Evolutionary conservation across 768 basidiomycete species (phyloP).

Genomic region (Rhodotorula toruloides): DNA sequence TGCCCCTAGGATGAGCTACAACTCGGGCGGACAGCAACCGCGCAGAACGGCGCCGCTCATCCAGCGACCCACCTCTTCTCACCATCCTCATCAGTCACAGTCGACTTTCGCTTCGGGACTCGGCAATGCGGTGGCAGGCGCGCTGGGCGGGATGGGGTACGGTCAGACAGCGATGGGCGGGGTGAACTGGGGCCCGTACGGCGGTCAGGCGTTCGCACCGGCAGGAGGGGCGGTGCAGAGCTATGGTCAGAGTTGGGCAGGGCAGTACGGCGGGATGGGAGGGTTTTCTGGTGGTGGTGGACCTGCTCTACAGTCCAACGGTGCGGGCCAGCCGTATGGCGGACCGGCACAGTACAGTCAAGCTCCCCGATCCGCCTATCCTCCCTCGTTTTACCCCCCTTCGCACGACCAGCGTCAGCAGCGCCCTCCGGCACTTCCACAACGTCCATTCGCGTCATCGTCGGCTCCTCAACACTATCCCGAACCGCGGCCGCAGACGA

Average conservation of each 20-base stretch:
- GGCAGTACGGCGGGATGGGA: too few relatives aligned
- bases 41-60: constrained; percentile 14
- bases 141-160: constrained; percentile 25
- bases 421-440: neutral
- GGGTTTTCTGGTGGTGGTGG: too few relatives aligned
- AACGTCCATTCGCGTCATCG: constrained; percentile 1
- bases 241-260: too few relatives aligned
- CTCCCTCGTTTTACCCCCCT: constrained; percentile 25
- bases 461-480: neutral
- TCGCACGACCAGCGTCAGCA: neutral
- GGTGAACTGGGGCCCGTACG: neutral
- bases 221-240: too few relatives aligned
- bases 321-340: too few relatives aligned
- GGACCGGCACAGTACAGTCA: too few relatives aligned
- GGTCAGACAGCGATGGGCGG: too few relatives aligned
- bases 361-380: too few relatives aligned
- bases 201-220: too few relatives aligned
- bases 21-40: neutral
- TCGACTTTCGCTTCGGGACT: neutral
- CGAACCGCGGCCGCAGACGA: neutral
- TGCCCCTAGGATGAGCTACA: constrained; percentile 2
- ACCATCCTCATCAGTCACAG: neutral
- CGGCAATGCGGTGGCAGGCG: constrained; percentile 25
- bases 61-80: neutral
- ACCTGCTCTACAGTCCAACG: too few relatives aligned